Base-by-base conservation (phyloP, 2,329 filamentous ascomycete genomes). In the Exophiala calicioides region DNA sequence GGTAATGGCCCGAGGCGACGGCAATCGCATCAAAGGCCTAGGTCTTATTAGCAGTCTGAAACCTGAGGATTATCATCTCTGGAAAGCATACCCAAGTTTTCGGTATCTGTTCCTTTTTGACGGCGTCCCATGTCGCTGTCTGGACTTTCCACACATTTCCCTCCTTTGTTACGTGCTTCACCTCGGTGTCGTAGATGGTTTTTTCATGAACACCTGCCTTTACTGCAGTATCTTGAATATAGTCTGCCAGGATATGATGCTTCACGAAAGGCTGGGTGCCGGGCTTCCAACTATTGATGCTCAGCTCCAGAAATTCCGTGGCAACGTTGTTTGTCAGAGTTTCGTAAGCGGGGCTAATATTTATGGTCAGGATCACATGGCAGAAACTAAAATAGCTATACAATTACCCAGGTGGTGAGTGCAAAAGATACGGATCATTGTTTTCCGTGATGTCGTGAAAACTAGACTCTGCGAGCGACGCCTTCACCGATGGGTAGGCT, bases 201-300 rank as follows among this genome's bases (percentile, higher is more conserved):
- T 70, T 58, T 0, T 68, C 61, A 2, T 79, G 62, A 0, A 84
- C 74, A 0, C 74, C 75, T 1, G 74, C 71, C 1, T 70, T 64
- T 1, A 53, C 53, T 0, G 81, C 75, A 0, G 81, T 76, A 12
- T 76, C 71, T 49, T 82, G 77, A 3, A 87, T 76, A 56, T 87
- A 86, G 1, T 74, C 65, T 21, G 75, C 75, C 5, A 86, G 65
- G 0, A 76, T 70, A n/a, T 65, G 57, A 48, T 86, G 83, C 1
- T 68, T 74, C 3, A 84, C 77, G 49, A 78, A 79, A 8, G 80
- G 77, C 2, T 74, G 73, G 0, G 81, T 85, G 1, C 75, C 78
- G 3, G 74, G 63, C 0, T 81, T 79, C 76, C 83, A 87, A 6
- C 60, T 53, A 41, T 73, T 72, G 32, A 77, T 62, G 12, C 67